Base-by-base conservation (phyloP, 768 basidiomycete genomes). In the Pisolithus tinctorius region DNA sequence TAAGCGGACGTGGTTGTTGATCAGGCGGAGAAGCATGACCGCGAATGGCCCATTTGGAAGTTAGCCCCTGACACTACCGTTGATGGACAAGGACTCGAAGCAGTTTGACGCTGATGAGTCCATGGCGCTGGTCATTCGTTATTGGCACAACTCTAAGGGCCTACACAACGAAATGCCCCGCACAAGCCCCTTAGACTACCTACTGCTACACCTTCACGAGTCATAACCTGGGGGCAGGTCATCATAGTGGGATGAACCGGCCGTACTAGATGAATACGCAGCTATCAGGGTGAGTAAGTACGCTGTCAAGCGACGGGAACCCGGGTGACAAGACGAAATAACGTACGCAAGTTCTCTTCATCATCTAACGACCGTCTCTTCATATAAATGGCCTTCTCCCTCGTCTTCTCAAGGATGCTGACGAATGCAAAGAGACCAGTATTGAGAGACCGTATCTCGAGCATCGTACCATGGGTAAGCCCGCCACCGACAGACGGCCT, bases 301-400 rank as follows among this genome's bases (percentile, higher is more conserved):
- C 4, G 42, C n/a, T 40, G 8, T 27, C 14, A 17, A 31, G 45
- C 55, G 31, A 54, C 14, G 13, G 45, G 48, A 39, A 16, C 3
- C 8, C 42, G 39, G 10, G 31, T 39, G 29, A 26, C 10, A n/a
- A 51, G 41, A 17, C 7, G 20, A 56, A 43, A 37, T 45, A 36
- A 69, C 66, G 8, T 53, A 67, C 66, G 66, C 42, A 67, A 29
- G 51, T 60, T 45, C 23, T 67, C 66, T 14, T 69, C 68, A 10
- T 67, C 68, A n/a, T 66, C 66, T 40, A 68, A 49, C 17, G 53
- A 55, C 63, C 82, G 81, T 44, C 85, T 71, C 63, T 73, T 82
- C 87, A 88, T 88, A 58, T 83, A 87, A 47, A 88, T 79, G 14
- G 81, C 81, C 44, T 78, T 71, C 69, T 90, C 87, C 47, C 88